These are phyloP conservation scores for Hygrophila difformis DNA, from an alignment of 257 asterid species.

Conservation along the genomic window DNA sequence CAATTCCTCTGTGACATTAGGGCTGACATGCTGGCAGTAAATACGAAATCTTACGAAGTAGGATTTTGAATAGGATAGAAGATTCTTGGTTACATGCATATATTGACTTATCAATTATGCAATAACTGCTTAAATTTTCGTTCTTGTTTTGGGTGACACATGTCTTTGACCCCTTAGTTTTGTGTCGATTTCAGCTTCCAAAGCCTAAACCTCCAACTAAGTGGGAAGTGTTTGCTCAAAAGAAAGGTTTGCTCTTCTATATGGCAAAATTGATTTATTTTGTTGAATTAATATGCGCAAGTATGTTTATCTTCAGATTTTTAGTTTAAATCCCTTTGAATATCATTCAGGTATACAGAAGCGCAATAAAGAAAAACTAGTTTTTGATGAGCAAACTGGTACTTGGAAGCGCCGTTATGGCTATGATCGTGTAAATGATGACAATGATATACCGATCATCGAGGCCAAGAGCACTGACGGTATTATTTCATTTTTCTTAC, in stretches of 20 bases:
- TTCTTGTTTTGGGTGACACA: neutral
- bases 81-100: no score
- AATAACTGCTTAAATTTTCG: no score
- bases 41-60: no score
- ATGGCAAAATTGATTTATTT: no score
- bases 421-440: conserved; percentile 86
- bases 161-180: neutral
- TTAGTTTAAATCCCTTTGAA: no score
- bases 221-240: conserved; percentile 84
- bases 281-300: no score
- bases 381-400: conserved; percentile 71
- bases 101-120: no score
- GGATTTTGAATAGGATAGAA: no score
- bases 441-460: conserved; percentile 77
- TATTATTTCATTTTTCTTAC: no score
- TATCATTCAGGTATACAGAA: conserved; percentile 55
- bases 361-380: conserved; percentile 64
- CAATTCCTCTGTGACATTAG: no score
- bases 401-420: conserved; percentile 92
- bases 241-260: conserved; percentile 52
- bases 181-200: conserved; percentile 59
- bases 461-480: conserved; percentile 93
- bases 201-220: conserved; percentile 85
- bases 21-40: no score
- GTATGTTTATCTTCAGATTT: no score